Percentiles rank a stretch among this genome's conserved stretches.
Conservation (phyloP, 768 basidiomycete genomes). For the Panaeolus cyanescens region DNA sequence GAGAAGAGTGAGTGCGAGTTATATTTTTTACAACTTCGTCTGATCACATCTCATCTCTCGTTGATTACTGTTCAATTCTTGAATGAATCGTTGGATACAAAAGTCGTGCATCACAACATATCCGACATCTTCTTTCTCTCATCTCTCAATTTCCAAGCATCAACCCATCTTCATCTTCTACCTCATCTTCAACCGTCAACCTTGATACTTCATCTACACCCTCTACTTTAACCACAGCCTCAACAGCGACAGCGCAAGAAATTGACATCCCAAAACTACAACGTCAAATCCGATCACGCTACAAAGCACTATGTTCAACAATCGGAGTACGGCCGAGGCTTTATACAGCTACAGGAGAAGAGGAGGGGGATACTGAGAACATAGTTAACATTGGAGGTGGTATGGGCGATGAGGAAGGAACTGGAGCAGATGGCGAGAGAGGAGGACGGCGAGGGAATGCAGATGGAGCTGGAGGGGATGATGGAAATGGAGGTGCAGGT, state of each 20-base stretch:
- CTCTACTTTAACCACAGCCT: not conserved
- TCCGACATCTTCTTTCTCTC: constrained; percentile 68
- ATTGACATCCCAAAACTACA: constrained; percentile 78
- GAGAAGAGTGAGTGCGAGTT: not conserved
- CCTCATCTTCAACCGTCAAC: constrained; percentile 9
- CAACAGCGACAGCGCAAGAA: constrained; percentile 35
- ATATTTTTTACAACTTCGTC: too few relatives aligned
- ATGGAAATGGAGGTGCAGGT: not conserved
- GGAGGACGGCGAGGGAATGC: not conserved
- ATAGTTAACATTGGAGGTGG: not conserved
- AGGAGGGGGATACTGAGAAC: constrained; percentile 1
- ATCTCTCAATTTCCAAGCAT: constrained; percentile 74
- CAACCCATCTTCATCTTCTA: constrained; percentile 66
- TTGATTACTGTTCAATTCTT: not conserved
- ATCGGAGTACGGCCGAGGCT: constrained; percentile 63
- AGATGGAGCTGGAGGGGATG: constrained; percentile 5
- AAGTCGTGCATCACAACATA: constrained; percentile 65
- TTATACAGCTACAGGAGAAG: constrained; percentile 31
- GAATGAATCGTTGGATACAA: not conserved
- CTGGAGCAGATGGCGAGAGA: not conserved
- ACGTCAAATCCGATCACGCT: constrained; percentile 83
- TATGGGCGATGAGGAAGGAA: constrained; percentile 6
- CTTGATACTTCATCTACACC: too few relatives aligned
- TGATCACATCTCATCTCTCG: not conserved
- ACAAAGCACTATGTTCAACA: constrained; percentile 82